A percentile compares a stretch with the other conserved stretches of the same genome.
These are phyloP conservation scores for Pseudonitzschia delicatissima DNA, from an alignment of 108 stramenopile genomes.

Conservation along the genomic window DNA sequence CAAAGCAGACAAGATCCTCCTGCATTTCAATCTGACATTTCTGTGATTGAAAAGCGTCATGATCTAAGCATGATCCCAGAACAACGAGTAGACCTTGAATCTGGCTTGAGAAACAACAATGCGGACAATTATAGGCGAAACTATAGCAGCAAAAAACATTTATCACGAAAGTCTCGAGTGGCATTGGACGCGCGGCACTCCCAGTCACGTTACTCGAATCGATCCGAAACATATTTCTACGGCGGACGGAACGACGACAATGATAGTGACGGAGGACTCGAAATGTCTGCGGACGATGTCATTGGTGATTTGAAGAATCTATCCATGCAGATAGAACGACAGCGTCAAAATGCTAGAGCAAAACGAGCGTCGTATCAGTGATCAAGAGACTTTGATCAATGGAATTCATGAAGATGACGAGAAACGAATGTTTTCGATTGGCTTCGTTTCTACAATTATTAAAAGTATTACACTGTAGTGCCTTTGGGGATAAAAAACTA, in stretches of 20 bases:
- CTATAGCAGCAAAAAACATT: not conserved
- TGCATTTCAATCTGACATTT: constrained; percentile 38
- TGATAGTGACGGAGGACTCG: not conserved
- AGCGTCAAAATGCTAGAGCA: not conserved
- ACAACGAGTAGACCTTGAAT: constrained; percentile 11
- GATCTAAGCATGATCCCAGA: constrained; percentile 30
- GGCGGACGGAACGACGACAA: not conserved
- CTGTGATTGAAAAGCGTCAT: constrained; percentile 22
- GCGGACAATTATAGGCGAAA: not conserved
- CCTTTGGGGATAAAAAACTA: too few relatives aligned
- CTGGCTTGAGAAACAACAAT: not conserved
- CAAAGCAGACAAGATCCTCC: constrained; percentile 18
- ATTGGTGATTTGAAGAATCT: constrained; percentile 37
- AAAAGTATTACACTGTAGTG: not conserved
- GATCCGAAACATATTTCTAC: constrained; percentile 9
- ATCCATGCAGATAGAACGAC: constrained; percentile 27
- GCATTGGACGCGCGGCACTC: not conserved
- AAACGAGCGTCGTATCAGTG: not conserved
- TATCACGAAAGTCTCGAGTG: not conserved
- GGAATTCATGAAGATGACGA: not conserved
- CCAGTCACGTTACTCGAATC: not conserved
- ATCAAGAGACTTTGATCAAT: not conserved
- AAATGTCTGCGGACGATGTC: constrained; percentile 19
- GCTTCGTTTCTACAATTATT: not conserved
- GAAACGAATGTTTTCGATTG: not conserved